Evolutionary conservation across 1,284 basidiomycete species (phyloP), one percentile per base, ranked within the genome.

Genomic region (Ceratorhiza oryzae-sativae): DNA sequence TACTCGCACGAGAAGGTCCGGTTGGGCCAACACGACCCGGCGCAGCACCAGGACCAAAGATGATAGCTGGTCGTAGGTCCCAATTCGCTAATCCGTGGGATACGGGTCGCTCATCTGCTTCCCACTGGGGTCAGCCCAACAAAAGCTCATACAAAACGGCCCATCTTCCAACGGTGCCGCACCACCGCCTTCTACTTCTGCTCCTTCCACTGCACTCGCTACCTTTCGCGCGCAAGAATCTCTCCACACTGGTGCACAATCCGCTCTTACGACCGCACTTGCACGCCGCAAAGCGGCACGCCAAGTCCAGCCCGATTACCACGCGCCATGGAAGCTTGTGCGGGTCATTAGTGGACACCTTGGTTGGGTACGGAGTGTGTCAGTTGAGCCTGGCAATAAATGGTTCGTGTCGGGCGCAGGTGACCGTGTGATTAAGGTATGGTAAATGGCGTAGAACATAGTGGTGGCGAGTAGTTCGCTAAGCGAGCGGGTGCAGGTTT

Each of bases 321-420:
- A 99, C 78, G 88, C 97, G 5, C 92, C 91, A 77, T 97, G 97
- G 97, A 98, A 98, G 82, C 90, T 99, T 68, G 86, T 91, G 76
- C 92, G 96, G 65, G 97, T 99, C 77, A 98, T 99, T 75, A 98
- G 95, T 1, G 97, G 97, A 0, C 97, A 99, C 81, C 82, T 99
- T 75, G 97, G 97, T 8, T 99, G 97, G 97, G 97, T 99, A n/a
- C 88, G 97, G 71, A 92, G 91, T 76, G 90, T 94, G 18, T 94
- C 97, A 1, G 95, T 99, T 51, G 97, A 99, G 80, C 97, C 97
- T 18, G 95, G 94, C 32, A 99, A 99, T 83, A 86, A 97, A 80
- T 99, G 97, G 97, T 99, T 99, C 76, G 97, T 94, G 0, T 97
- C 95, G 0, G 97, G 97, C 72, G 97, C 97, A 0, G 97, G 97